phyloP scores from a whole-genome alignment of 805 yeast species.

The Candida easanensis region DNA sequence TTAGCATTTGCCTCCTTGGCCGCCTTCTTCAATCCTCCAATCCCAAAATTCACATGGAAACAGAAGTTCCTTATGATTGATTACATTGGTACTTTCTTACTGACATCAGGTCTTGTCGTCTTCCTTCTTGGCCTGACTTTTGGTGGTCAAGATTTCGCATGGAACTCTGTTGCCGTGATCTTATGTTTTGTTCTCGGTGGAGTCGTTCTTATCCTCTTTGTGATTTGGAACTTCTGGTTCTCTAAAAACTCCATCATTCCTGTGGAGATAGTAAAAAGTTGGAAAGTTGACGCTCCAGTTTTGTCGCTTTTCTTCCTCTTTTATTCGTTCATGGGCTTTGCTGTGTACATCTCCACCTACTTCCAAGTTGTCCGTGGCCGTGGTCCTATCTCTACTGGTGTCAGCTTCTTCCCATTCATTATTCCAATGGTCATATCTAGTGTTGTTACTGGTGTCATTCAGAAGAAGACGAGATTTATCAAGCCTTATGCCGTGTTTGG shows the following conservation, averaged over 20 bases:
- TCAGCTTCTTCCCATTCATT: constrained; percentile 6
- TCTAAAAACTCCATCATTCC: constrained; percentile 1
- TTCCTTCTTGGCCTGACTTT: constrained; percentile 35
- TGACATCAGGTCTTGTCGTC: neutral
- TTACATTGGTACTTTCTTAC: neutral
- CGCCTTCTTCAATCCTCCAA: neutral
- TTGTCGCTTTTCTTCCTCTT: constrained; percentile 28
- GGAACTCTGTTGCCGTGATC: constrained; percentile 53
- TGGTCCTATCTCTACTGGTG: constrained; percentile 20
- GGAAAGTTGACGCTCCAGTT: neutral
- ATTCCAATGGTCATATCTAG: constrained; percentile 6
- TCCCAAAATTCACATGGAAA: neutral
- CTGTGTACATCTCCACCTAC: constrained; percentile 42
- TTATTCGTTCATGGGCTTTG: constrained; percentile 37
- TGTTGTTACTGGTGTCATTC: constrained; percentile 27
- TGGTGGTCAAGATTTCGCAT: constrained; percentile 48
- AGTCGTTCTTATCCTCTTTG: neutral
- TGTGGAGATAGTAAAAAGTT: constrained; percentile 6
- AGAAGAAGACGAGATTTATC: constrained; percentile 32
- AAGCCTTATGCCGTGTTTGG: constrained; percentile 35
- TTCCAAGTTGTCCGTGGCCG: constrained; percentile 46
- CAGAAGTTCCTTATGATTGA: neutral
- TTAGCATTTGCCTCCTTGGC: constrained; percentile 40
- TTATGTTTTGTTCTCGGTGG: constrained; percentile 37
- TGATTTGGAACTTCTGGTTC: neutral